phyloP scores from a whole-genome alignment of 192 early-diverging fungal genomes.

The Mortierella alpina region DNA sequence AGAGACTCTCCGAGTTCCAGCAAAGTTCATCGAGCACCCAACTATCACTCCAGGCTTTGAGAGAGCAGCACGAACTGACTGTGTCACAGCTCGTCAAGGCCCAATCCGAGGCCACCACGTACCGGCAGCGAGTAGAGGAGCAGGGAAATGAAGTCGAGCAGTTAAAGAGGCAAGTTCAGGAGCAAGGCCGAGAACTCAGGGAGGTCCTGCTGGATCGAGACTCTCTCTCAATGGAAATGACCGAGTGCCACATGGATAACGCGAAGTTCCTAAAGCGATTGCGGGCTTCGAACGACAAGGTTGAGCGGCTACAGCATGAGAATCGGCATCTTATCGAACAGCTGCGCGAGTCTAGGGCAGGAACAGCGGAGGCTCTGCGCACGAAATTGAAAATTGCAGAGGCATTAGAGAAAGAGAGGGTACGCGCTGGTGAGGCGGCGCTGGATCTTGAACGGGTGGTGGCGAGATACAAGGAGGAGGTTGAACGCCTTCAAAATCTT shows the following conservation, averaged over 20 bases:
- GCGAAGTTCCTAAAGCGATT: conserved; percentile 36
- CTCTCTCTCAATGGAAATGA: conserved; percentile 39
- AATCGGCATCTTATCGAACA: conserved; percentile 47
- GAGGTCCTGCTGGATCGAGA: conserved; percentile 35
- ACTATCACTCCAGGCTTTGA: conserved; percentile 21
- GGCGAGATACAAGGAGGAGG: conserved; percentile 21
- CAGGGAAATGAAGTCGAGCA: neutral
- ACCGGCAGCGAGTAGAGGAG: conserved; percentile 3
- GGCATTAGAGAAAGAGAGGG: conserved; percentile 15
- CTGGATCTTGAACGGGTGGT: conserved; percentile 29
- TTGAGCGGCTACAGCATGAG: conserved; percentile 30
- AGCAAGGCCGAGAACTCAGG: conserved; percentile 21
- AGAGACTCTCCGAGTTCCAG: conserved; percentile 33
- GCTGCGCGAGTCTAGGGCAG: conserved; percentile 23
- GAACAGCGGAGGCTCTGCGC: conserved; percentile 1
- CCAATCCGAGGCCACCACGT: conserved; percentile 8
- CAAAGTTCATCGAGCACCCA: conserved; percentile 26
- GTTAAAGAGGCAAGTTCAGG: conserved; percentile 9
- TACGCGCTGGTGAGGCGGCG: conserved; percentile 12
- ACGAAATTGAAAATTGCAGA: conserved; percentile 6
- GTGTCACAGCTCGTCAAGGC: conserved; percentile 18
- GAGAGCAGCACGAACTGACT: conserved; percentile 33
- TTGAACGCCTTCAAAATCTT: conserved; percentile 32
- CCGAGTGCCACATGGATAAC: conserved; percentile 31
- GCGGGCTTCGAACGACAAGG: conserved; percentile 13